phyloP scores from a whole-genome alignment of 1,284 basidiomycete species.

The Gomphus bonarii region DNA sequence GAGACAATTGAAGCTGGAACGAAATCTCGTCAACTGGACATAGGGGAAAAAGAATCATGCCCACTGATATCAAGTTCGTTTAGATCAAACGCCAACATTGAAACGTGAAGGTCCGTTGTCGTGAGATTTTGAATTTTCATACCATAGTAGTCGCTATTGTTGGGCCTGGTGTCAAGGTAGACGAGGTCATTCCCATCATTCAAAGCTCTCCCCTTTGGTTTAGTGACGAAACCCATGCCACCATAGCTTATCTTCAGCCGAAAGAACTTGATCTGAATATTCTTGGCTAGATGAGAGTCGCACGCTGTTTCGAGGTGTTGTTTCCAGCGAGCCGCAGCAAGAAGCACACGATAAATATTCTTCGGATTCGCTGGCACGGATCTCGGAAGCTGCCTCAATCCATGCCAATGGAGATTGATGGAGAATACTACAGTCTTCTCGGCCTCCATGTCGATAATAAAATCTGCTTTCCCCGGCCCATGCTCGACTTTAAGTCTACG shows the following conservation, averaged over 20 bases:
- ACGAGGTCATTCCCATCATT: slow-evolving; percentile 25
- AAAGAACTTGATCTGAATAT: no score
- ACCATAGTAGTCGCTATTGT: slow-evolving; percentile 25
- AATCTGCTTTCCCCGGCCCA: neutral
- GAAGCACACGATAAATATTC: slow-evolving; percentile 25
- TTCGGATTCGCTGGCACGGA: slow-evolving; percentile 22
- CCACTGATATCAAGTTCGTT: slow-evolving; percentile 34
- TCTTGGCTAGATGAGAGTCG: slow-evolving; percentile 18
- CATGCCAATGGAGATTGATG: neutral
- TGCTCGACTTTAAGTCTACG: neutral
- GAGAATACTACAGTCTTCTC: neutral
- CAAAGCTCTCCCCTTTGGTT: slow-evolving; percentile 24
- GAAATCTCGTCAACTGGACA: no score
- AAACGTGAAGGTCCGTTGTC: slow-evolving; percentile 33
- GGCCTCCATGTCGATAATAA: neutral
- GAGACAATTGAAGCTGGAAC: no score
- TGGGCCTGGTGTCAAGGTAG: slow-evolving; percentile 22
- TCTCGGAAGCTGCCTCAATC: slow-evolving; percentile 13
- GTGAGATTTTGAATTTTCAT: slow-evolving; percentile 31
- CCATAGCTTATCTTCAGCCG: neutral
- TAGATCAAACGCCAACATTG: slow-evolving; percentile 36
- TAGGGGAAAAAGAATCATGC: neutral
- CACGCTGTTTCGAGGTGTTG: slow-evolving; percentile 35
- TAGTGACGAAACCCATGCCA: slow-evolving; percentile 14
- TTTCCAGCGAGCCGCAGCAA: slow-evolving; percentile 35